Evolutionary conservation across 371 early-diverging fungal species (phyloP), one percentile per base, ranked within the genome.

Genomic region (Haplosporangium sp.): DNA sequence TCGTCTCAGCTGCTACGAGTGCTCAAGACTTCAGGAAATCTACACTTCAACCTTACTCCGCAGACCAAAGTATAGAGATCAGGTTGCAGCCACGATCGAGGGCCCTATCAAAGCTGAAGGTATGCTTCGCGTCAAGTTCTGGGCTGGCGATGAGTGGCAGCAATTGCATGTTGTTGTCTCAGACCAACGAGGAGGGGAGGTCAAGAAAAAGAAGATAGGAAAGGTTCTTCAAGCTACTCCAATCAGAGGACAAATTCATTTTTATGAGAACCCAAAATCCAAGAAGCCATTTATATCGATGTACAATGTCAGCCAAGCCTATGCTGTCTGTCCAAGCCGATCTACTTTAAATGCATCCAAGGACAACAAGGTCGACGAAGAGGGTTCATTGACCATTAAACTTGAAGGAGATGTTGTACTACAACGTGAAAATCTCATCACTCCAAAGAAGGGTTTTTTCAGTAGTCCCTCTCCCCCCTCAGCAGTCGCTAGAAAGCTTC

Each of bases 1-100:
- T 61, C 90, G 94, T 8, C 84, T 95, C 39, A 88, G 93, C 19
- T 89, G 92, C 67, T 95, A 91, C 70, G 96, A 95, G 77, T 86
- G 87, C 17, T 84, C 90, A 52, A 87, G 90, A 64, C 81, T 95
- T 11, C 91, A 94, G 59, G 91, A 94, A 71, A 85, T 90, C 44
- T 94, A 93, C 68, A 92, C 95, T 3, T 83, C 88, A 1, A 86
- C 86, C 9, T 72, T 93, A 8, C 58, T 94, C 55, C 81, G 83
- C 47, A 88, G 79, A 19, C 77, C 83, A 66, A 72, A 66, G 77
- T 82, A 76, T 81, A 69, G 75, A 68, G 73, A 77, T 39, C 71
- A 69, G 52, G 69, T 72, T 5, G 68, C 71, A 34, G 73, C 62
- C 40, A 69, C 84, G 67, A 84, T 70, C 37, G 84, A 61, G 34